Evolutionary conservation across 768 basidiomycete genomes (phyloP), one percentile per base, ranked within the genome.

Genomic region (Calocybe indica): DNA sequence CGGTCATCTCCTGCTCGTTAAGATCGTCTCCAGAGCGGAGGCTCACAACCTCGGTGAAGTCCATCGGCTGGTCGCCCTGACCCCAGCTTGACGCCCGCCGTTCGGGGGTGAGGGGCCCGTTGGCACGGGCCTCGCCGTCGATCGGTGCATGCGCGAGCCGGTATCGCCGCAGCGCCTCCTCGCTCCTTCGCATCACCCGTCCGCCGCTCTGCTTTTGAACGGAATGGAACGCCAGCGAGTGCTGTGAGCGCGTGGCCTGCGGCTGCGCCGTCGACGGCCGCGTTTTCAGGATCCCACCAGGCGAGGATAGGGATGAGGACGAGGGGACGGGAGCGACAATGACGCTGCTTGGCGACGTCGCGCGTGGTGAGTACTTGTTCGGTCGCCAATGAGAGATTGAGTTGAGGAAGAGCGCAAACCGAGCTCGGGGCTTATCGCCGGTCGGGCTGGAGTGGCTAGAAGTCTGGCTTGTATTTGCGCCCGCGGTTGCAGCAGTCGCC

Each of bases 81-180:
- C 79, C 82, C 83, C 82, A 84, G 55, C 82, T 83, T 43, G 82
- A 80, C 7, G 83, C 83, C 5, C 83, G 70, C 49, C 77, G 70
- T 28, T 76, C 79, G 31, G 73, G 71, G 1, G 67, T 72, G 9
- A 72, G 55, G 1, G 55, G 35, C 1, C 60, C 58, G 30, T 47
- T 59, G n/a, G 43, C 46, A 32, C 38, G 12, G 10, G 3, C 7
- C 12, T 9, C 41, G 41, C 12, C 35, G 30, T 43, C 31, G 11
- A 11, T 10, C 8, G 22, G 30, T 7, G 42, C 31, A 32, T 43
- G 28, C 12, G 55, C 9, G 59, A 40, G 54, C 12, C 58, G 56
- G 37, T 64, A 57, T 34, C 54, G 51, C 43, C 63, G 54, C 33
- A 70, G 49, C 13, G 65, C 75, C 53, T 81, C 80, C 50, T 74